These are phyloP conservation scores for Isatis lusitanica DNA, from an alignment of 441 rosid species.

Conservation along the genomic window DNA sequence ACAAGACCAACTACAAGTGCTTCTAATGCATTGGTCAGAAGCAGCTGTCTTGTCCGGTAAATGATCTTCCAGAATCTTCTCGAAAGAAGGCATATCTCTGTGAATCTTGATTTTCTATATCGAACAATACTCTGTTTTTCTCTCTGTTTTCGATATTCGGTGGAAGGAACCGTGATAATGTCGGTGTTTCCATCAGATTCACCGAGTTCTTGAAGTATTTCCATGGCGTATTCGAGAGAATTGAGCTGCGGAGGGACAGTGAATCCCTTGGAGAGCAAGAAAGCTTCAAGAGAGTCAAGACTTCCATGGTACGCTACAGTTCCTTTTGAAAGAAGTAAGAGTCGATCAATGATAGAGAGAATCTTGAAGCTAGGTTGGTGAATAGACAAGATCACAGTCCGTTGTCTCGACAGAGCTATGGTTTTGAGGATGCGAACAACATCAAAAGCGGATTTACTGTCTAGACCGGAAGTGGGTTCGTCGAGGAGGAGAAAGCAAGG, in stretches of 20 bases:
- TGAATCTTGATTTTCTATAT: constrained; percentile 58
- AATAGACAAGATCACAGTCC: constrained; percentile 76
- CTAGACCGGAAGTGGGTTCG: constrained; percentile 90
- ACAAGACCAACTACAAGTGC: constrained; percentile 87
- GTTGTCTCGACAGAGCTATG: constrained; percentile 56
- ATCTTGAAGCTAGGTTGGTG: constrained; percentile 94
- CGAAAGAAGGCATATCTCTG: constrained; percentile 56
- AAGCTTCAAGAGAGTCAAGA: constrained; percentile 51
- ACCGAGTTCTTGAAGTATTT: constrained; percentile 58
- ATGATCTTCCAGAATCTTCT: constrained; percentile 76
- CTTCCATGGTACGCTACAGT: constrained; percentile 76
- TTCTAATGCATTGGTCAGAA: constrained; percentile 75
- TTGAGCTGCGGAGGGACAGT: constrained; percentile 85
- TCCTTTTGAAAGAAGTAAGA: constrained; percentile 71
- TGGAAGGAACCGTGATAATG: constrained; percentile 11
- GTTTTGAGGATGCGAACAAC: constrained; percentile 65
- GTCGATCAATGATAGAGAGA: constrained; percentile 59
- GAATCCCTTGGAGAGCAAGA: constrained; percentile 58
- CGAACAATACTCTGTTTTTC: constrained; percentile 29
- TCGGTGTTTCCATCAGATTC: constrained; percentile 25
- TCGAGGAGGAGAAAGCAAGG: constrained; percentile 83
- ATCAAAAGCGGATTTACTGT: constrained; percentile 77
- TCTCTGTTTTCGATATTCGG: neutral
- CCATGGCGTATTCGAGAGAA: constrained; percentile 84
- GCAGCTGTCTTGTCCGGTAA: constrained; percentile 78